A percentile compares a stretch with the other conserved stretches of the same genome.
Evolutionary conservation across 1,284 basidiomycete genomes (phyloP).

Genomic region (Ceratobasidium sp.): DNA sequence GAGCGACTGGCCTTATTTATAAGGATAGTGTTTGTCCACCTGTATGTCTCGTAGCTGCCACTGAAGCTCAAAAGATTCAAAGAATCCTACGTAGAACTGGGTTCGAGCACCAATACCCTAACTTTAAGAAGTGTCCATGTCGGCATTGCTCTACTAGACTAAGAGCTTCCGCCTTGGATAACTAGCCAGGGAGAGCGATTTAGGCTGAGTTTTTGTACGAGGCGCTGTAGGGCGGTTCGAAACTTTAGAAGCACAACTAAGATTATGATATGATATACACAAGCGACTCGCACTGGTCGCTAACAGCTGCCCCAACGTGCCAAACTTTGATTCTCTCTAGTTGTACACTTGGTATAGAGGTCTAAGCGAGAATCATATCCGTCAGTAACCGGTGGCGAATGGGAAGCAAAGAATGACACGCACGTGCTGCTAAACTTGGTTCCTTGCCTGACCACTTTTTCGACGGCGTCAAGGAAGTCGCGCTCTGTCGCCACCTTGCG

Average conservation of each 20-base stretch:
- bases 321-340: slow-evolving; percentile 35
- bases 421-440: slow-evolving; percentile 94
- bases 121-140: no score
- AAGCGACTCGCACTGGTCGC: slow-evolving; percentile 28
- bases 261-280: slow-evolving; percentile 36
- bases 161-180: no score
- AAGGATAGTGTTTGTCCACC: no score
- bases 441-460: slow-evolving; percentile 97
- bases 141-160: no score
- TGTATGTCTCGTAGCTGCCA: no score
- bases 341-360: slow-evolving; percentile 54
- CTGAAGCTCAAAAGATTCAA: no score
- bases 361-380: slow-evolving; percentile 42
- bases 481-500: slow-evolving; percentile 97
- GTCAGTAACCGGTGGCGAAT: background rate
- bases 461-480: slow-evolving; percentile 97
- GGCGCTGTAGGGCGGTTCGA: no score
- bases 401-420: slow-evolving; percentile 47
- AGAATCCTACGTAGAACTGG: no score
- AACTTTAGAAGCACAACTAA: slow-evolving; percentile 10
- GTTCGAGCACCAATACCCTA: no score
- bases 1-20: no score
- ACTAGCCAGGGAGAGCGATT: no score
- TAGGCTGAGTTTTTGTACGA: no score
- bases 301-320: background rate